A percentile compares a stretch with the other conserved stretches of the same genome.
Evolutionary conservation across 306 rosid genomes (phyloP).

Genomic region (Prunus mira): DNA sequence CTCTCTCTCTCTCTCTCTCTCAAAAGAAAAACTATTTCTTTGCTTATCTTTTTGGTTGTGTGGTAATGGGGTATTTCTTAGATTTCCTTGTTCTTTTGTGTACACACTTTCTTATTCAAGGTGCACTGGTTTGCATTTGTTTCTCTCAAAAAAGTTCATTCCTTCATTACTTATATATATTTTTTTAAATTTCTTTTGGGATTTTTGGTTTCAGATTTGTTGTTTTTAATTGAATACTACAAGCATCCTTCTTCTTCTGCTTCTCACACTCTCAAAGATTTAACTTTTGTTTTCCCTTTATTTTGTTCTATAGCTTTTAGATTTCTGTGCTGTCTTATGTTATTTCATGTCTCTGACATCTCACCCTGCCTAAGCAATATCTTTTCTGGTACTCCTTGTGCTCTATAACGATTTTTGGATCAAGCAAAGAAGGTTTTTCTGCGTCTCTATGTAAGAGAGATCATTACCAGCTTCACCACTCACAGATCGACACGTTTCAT

Average conservation of each 20-base stretch:
- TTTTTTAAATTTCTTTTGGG: background rate
- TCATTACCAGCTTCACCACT: background rate
- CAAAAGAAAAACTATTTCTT: background rate
- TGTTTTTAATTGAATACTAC: background rate
- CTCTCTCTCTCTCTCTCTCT: background rate
- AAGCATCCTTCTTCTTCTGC: too few relatives aligned
- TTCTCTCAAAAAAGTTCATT: background rate
- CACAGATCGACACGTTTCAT: conserved; percentile 41
- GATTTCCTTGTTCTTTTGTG: background rate
- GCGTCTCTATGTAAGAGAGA: background rate
- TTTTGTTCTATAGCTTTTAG: background rate
- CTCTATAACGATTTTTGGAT: conserved; percentile 19
- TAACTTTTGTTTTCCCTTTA: background rate
- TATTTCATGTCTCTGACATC: conserved; percentile 1
- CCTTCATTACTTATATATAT: background rate
- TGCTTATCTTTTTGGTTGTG: background rate
- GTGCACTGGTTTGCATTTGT: background rate
- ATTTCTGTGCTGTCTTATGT: background rate
- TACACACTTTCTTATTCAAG: too few relatives aligned
- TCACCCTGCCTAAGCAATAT: background rate
- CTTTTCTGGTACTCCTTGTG: background rate
- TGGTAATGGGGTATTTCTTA: background rate
- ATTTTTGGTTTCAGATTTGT: background rate
- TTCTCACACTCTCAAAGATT: background rate
- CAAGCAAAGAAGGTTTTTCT: background rate